These are phyloP conservation scores for Secale cereale DNA, from an alignment of 176 grass and related monocot species.

Conservation along the genomic window DNA sequence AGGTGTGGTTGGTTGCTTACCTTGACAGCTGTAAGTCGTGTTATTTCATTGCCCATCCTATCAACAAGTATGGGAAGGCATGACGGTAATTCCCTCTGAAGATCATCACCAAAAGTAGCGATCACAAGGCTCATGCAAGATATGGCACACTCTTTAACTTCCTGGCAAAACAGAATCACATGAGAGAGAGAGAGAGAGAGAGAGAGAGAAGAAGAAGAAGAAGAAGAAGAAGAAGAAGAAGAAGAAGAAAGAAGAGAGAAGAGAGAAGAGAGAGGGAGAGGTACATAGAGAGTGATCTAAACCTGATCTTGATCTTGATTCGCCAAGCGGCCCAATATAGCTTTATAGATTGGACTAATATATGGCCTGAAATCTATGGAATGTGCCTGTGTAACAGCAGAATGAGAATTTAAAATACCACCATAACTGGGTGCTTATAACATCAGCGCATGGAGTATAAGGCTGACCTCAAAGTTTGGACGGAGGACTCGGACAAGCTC, in stretches of 20 bases:
- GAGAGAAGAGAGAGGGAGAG: background rate
- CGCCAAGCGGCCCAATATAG: conserved; percentile 84
- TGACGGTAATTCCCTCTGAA: conserved; percentile 76
- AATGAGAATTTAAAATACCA: background rate
- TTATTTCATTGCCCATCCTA: conserved; percentile 99
- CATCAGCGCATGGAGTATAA: conserved; percentile 20
- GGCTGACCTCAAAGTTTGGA: conserved; percentile 71
- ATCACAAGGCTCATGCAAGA: conserved; percentile 91
- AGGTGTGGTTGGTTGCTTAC: conserved; percentile 20
- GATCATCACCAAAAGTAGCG: conserved; percentile 86
- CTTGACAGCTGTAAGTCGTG: conserved; percentile 93
- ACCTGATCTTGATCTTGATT: conserved; percentile 99
- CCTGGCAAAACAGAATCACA: conserved; percentile 45
- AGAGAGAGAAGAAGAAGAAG: too few relatives aligned
- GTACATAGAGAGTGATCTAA: background rate
- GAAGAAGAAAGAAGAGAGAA: too few relatives aligned
- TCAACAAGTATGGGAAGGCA: conserved; percentile 99
- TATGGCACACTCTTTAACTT: conserved; percentile 85
- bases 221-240: too few relatives aligned
- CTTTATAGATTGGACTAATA: conserved; percentile 76
- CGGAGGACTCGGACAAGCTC: conserved; percentile 91
- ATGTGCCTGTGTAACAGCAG: conserved; percentile 42
- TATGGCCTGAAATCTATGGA: conserved; percentile 75
- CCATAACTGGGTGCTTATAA: background rate
- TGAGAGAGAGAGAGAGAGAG: background rate